A percentile compares a stretch with the other conserved stretches of the same genome.
Evolutionary conservation across 139 green algal genomes (phyloP).

Genomic region (Auxenochlorella protothecoides): DNA sequence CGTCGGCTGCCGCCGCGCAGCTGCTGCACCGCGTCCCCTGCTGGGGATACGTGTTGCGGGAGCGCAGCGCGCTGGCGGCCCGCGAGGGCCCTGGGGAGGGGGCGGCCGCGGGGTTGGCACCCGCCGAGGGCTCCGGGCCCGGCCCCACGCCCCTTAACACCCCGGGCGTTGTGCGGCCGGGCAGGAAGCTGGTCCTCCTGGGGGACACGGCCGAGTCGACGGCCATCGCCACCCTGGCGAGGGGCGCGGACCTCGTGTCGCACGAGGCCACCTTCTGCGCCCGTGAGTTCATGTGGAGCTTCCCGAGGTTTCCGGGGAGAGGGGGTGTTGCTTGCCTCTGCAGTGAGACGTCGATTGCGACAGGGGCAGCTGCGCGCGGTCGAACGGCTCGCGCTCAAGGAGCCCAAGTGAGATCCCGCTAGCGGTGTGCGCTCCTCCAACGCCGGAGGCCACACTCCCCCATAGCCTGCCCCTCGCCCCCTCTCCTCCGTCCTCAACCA

Average conservation of each 20-base stretch:
- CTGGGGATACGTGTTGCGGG: conserved; percentile 70
- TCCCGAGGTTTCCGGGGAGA: no score
- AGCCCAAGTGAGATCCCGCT: no score
- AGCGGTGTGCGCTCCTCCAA: no score
- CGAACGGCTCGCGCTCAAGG: no score
- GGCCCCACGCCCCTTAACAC: background rate
- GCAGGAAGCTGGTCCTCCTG: conserved; percentile 76
- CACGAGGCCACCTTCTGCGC: conserved; percentile 85
- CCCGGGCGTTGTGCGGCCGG: conserved; percentile 10
- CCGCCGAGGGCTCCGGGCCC: background rate
- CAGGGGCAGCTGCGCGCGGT: no score
- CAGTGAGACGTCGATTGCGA: no score
- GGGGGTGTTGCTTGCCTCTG: no score
- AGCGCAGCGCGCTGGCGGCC: conserved; percentile 2
- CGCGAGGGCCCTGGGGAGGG: background rate
- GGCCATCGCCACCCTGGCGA: conserved; percentile 47
- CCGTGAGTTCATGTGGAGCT: background rate
- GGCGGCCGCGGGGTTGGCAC: background rate
- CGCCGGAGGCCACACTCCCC: no score
- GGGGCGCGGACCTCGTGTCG: conserved; percentile 63
- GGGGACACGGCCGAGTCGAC: conserved; percentile 79
- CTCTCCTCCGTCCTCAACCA: no score
- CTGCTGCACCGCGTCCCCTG: conserved; percentile 76
- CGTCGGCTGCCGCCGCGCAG: conserved; percentile 36
- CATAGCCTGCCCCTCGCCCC: no score